Conservation (phyloP, 345 rosid species). For the Pistacia atlantica region DNA sequence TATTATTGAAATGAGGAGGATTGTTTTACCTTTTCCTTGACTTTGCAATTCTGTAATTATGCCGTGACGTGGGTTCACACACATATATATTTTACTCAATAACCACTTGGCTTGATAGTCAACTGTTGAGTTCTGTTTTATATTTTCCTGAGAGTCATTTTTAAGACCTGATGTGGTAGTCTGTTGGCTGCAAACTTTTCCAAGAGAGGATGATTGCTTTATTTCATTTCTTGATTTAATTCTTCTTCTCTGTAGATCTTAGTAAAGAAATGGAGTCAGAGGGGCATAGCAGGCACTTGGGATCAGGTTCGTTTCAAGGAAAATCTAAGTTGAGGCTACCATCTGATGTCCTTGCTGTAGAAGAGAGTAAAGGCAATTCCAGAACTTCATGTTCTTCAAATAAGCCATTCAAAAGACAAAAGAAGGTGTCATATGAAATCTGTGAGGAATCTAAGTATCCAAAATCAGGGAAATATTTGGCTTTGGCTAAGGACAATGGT, state of each 20-base stretch:
- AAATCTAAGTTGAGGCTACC: slow-evolving; percentile 20
- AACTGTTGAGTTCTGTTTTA: slow-evolving; percentile 11
- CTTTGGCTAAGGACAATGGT: slow-evolving; percentile 22
- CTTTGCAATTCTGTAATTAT: background rate
- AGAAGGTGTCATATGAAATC: slow-evolving; percentile 22
- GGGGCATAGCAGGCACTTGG: slow-evolving; percentile 22
- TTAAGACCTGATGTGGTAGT: slow-evolving; percentile 6
- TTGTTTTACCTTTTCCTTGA: slow-evolving; percentile 5
- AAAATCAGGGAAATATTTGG: slow-evolving; percentile 24
- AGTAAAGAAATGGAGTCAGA: slow-evolving; percentile 34
- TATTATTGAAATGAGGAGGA: background rate
- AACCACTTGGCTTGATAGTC: slow-evolving; percentile 8
- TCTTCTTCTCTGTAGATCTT: slow-evolving; percentile 51
- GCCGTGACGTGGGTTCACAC: background rate
- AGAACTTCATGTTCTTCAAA: slow-evolving; percentile 24
- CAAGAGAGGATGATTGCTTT: slow-evolving; percentile 24
- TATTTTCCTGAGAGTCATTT: slow-evolving; percentile 10
- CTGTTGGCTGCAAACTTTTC: slow-evolving; percentile 18
- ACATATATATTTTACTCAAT: background rate
- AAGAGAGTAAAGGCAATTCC: slow-evolving; percentile 13
- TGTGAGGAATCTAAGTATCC: slow-evolving; percentile 26
- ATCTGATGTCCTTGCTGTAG: slow-evolving; percentile 17
- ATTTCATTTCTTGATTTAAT: slow-evolving; percentile 29
- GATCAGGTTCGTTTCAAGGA: slow-evolving; percentile 24
- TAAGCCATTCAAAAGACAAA: slow-evolving; percentile 27